Evolutionary conservation across 441 rosid species (phyloP).

Genomic region (Erodium moschatum): DNA sequence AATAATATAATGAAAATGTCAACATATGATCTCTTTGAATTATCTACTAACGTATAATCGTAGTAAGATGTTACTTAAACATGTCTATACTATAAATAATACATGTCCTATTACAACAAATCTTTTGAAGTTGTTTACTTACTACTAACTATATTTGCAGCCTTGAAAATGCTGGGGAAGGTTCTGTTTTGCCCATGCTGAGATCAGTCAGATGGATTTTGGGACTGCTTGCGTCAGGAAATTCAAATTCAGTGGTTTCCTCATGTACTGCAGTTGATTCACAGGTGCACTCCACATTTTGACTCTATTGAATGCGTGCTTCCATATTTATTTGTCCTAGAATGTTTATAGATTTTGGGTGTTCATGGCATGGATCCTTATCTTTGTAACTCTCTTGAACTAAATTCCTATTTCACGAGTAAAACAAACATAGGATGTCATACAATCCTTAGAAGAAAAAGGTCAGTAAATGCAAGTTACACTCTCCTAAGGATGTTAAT

Average conservation of each 20-base stretch:
- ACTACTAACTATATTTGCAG: slow-evolving; percentile 36
- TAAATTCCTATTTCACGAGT: background rate
- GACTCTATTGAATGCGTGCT: background rate
- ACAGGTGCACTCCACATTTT: slow-evolving; percentile 42
- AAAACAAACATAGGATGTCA: background rate
- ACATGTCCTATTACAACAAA: background rate
- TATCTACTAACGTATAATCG: background rate
- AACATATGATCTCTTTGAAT: background rate
- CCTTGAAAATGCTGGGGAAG: slow-evolving; percentile 96
- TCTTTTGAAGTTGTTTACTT: background rate
- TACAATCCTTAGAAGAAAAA: background rate
- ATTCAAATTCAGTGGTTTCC: slow-evolving; percentile 39
- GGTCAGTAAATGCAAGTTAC: background rate
- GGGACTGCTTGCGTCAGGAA: slow-evolving; percentile 52
- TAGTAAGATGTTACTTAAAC: background rate
- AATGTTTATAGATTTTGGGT: slow-evolving; percentile 3
- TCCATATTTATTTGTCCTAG: background rate
- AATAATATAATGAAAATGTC: background rate
- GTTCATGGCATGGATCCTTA: background rate
- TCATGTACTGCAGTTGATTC: slow-evolving; percentile 44
- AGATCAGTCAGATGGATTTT: slow-evolving; percentile 66
- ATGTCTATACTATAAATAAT: background rate
- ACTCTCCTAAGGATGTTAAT: background rate
- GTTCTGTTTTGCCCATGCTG: slow-evolving; percentile 76
- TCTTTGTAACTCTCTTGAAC: background rate